phyloP scores from a whole-genome alignment of 2,329 filamentous ascomycete genomes.

The Trichoderma breve region DNA sequence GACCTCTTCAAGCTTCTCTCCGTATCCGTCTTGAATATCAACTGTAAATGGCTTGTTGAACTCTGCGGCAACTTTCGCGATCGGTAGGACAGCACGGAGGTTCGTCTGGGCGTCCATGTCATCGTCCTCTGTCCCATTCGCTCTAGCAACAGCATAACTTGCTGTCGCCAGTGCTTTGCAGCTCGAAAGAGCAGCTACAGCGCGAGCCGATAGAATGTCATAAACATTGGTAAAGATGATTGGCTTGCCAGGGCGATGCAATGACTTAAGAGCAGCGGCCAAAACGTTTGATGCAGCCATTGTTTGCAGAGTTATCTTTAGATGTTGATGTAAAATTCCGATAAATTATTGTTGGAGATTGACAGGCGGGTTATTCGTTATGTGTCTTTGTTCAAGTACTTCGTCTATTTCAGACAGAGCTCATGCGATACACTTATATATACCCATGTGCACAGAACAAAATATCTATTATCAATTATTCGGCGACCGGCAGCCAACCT shows the following conservation, averaged over 20 bases:
- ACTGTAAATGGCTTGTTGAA: neutral
- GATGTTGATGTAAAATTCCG: neutral
- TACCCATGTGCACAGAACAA: neutral
- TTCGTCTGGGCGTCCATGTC: neutral
- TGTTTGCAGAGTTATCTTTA: neutral
- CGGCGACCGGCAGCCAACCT: neutral
- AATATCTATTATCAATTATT: neutral
- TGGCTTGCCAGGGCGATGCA: neutral
- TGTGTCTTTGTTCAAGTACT: neutral
- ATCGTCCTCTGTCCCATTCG: neutral
- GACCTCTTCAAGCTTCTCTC: neutral
- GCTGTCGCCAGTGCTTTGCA: neutral
- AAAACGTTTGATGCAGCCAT: neutral
- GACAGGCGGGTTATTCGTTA: too few relatives aligned
- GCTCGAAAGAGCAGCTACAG: neutral
- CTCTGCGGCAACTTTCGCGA: neutral
- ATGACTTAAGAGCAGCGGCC: neutral
- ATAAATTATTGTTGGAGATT: neutral
- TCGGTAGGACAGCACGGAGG: neutral
- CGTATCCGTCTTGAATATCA: neutral
- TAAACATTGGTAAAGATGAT: neutral
- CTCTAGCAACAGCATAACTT: neutral
- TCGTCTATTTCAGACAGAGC: neutral
- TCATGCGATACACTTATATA: neutral
- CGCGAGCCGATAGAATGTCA: neutral